A percentile compares a stretch with the other conserved stretches of the same genome.
These are phyloP conservation scores for Pyrus bretschneideri DNA, from an alignment of 306 rosid genomes.

Conservation along the genomic window DNA sequence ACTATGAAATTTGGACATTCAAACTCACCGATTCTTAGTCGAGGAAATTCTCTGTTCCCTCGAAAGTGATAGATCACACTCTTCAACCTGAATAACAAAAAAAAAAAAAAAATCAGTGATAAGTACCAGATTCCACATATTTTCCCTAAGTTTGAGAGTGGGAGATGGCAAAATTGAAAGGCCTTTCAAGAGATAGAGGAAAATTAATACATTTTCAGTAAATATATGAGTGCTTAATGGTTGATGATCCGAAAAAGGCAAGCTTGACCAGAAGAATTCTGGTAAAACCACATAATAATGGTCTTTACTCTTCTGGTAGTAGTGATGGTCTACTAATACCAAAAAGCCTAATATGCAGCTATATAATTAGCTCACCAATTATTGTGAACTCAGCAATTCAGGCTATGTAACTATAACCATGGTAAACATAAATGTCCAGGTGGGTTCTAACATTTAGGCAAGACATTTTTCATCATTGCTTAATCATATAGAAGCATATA, in stretches of 20 bases:
- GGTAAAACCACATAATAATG: neutral
- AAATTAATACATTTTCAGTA: neutral
- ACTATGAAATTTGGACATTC: neutral
- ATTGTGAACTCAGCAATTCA: neutral
- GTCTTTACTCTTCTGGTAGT: neutral
- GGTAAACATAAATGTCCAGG: neutral
- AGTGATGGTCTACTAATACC: neutral
- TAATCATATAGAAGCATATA: neutral
- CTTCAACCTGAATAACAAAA: slow-evolving; percentile 54
- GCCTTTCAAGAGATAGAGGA: neutral
- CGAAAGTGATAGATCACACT: slow-evolving; percentile 74
- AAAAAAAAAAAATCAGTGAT: neutral
- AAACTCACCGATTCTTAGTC: slow-evolving; percentile 75
- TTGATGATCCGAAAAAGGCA: neutral
- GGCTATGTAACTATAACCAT: neutral
- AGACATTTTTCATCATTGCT: neutral
- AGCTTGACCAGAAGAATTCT: neutral
- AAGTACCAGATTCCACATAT: neutral
- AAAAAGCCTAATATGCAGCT: neutral
- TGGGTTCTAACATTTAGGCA: neutral
- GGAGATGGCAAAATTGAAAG: neutral
- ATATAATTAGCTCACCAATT: neutral
- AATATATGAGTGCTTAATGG: neutral
- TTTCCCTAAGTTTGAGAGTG: too few relatives aligned
- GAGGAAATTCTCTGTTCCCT: slow-evolving; percentile 77